A percentile compares a stretch with the other conserved stretches of the same genome.
phyloP scores from a whole-genome alignment of 108 stramenopile genomes.

The Conticribra guillardii region DNA sequence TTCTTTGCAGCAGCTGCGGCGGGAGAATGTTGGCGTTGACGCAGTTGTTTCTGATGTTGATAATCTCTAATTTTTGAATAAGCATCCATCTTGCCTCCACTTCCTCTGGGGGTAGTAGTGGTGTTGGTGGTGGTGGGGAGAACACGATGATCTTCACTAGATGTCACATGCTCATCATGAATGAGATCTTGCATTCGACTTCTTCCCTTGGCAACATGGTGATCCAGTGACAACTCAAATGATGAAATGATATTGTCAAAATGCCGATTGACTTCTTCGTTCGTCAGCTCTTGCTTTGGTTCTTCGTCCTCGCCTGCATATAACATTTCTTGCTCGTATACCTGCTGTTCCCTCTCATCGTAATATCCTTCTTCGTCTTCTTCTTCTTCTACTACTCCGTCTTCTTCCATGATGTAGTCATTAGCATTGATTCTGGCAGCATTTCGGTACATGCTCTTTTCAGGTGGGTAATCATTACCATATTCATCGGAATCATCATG shows the following conservation, averaged over 20 bases:
- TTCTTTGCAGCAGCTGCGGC: neutral
- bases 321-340: neutral
- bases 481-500: neutral
- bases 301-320: neutral
- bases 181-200: neutral
- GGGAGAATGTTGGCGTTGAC: neutral
- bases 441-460: neutral
- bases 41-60: neutral
- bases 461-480: neutral
- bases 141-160: too few relatives aligned
- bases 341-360: neutral
- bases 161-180: neutral
- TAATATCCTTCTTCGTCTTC: neutral
- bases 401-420: too few relatives aligned
- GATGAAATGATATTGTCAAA: constrained; percentile 46
- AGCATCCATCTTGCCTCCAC: neutral
- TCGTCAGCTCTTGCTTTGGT: constrained; percentile 3
- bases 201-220: neutral
- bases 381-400: neutral
- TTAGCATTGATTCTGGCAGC: too few relatives aligned
- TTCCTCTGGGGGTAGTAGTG: neutral
- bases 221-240: constrained; percentile 34
- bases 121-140: neutral
- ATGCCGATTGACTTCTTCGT: constrained; percentile 40
- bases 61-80: constrained; percentile 8